A percentile compares a stretch with the other conserved stretches of the same genome.
These are phyloP conservation scores for Diacronema lutheri DNA, from an alignment of 78 protist species.

Conservation along the genomic window DNA sequence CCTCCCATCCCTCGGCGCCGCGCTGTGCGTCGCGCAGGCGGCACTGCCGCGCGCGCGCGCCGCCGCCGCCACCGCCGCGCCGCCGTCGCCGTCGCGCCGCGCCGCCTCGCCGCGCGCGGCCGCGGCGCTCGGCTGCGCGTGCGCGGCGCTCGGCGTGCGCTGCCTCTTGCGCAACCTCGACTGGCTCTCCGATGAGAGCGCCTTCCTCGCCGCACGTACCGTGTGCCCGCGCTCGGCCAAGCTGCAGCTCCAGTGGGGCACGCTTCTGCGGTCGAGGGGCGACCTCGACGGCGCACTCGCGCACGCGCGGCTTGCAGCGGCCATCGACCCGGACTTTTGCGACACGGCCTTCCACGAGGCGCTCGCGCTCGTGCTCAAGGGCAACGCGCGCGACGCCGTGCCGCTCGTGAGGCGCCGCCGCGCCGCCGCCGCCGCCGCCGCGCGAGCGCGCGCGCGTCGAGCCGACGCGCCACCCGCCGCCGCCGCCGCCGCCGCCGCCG, in stretches of 20 bases:
- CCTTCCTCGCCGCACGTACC: background rate
- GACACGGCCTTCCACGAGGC: background rate
- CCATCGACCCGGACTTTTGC: background rate
- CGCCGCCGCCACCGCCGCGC: background rate
- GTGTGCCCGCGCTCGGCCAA: background rate
- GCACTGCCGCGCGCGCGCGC: background rate
- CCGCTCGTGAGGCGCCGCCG: too few species aligned
- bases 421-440: too few species aligned
- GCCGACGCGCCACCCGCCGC: too few species aligned
- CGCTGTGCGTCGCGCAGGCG: background rate
- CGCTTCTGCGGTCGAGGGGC: background rate
- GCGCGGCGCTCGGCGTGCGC: too few species aligned
- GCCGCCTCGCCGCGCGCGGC: background rate
- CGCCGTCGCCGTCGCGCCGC: background rate
- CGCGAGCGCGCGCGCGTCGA: too few species aligned
- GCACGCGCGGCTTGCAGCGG: background rate
- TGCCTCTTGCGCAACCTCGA: background rate
- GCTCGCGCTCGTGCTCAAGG: too few species aligned
- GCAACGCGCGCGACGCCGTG: too few species aligned
- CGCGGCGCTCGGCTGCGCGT: background rate
- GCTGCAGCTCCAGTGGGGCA: constrained; percentile 6
- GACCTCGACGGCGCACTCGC: background rate
- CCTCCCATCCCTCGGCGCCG: constrained; percentile 8
- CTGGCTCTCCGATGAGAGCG: background rate
- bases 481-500: too few species aligned